Conservation (phyloP, 1,139 yeast species). For the Zygosaccharomyces pseudobailii region DNA sequence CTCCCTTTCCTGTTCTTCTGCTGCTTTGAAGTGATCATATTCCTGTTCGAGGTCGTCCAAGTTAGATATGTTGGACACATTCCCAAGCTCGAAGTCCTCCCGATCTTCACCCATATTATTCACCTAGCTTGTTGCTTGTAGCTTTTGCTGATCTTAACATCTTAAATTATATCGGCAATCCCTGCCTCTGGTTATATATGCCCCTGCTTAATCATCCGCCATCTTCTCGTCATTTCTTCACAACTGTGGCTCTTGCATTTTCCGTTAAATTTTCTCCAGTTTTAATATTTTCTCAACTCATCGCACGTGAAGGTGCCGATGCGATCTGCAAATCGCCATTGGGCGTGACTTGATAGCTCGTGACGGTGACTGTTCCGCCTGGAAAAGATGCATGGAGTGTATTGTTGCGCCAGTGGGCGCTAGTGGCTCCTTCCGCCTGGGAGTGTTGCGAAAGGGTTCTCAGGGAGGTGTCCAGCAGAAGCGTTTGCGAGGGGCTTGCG, state of each 20-base stretch:
- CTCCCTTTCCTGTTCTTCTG: slow-evolving; percentile 9
- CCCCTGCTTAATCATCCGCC: neutral
- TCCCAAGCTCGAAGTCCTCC: neutral
- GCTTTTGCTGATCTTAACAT: no score
- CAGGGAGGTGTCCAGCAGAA: neutral
- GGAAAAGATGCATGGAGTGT: neutral
- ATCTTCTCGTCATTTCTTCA: neutral
- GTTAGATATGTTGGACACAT: slow-evolving; percentile 6
- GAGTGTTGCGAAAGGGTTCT: neutral
- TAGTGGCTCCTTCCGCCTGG: neutral
- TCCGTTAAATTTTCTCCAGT: neutral
- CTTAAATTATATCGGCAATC: neutral
- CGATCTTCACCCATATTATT: neutral
- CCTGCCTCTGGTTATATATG: neutral
- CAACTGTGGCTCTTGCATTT: slow-evolving; percentile 3
- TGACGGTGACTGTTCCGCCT: neutral
- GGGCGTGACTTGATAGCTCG: slow-evolving; percentile 4
- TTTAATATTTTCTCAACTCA: neutral
- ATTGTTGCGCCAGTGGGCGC: slow-evolving; percentile 1
- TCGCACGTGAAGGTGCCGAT: slow-evolving; percentile 2
- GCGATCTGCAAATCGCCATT: neutral
- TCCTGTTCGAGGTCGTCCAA: slow-evolving; percentile 29
- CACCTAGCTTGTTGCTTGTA: neutral
- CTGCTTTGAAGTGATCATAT: slow-evolving; percentile 26
- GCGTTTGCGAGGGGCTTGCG: neutral